These are phyloP conservation scores for Bacterosira constricta DNA, from an alignment of 108 stramenopile genomes.

Conservation along the genomic window DNA sequence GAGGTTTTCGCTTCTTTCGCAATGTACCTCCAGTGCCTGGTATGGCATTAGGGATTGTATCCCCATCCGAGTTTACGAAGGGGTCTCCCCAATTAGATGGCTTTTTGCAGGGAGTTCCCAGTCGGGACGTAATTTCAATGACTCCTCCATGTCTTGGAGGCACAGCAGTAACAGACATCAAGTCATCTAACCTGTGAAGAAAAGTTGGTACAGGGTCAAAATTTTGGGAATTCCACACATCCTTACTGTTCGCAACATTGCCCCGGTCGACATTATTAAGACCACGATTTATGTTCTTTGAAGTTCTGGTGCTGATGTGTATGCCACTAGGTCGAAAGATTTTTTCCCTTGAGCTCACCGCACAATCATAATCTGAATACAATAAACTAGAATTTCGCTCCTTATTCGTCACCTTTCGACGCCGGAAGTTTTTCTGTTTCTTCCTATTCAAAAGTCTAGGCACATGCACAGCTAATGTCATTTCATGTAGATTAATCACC, in stretches of 20 bases:
- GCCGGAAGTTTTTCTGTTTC: background rate
- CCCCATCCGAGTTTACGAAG: too few species aligned
- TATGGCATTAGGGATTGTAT: too few species aligned
- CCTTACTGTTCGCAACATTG: background rate
- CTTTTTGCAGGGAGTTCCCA: background rate
- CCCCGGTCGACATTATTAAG: background rate
- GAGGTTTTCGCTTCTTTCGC: too few species aligned
- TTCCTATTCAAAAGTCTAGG: slow-evolving; percentile 5
- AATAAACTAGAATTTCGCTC: too few species aligned
- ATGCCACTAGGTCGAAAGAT: background rate
- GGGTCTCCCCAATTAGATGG: too few species aligned
- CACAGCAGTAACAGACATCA: slow-evolving; percentile 25
- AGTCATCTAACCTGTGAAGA: slow-evolving; percentile 7
- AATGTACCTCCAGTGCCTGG: too few species aligned
- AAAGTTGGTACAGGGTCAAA: slow-evolving; percentile 10
- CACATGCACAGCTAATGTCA: slow-evolving; percentile 23
- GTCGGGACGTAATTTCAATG: slow-evolving; percentile 13
- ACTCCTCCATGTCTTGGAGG: slow-evolving; percentile 8
- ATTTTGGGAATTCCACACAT: slow-evolving; percentile 11
- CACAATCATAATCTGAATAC: too few species aligned
- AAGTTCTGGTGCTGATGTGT: slow-evolving; percentile 7
- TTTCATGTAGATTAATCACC: slow-evolving; percentile 32
- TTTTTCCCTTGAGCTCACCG: background rate
- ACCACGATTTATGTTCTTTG: background rate
- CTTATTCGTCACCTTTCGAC: background rate